Evolutionary conservation across 257 asterid genomes (phyloP), one percentile per base, ranked within the genome.

Genomic region (Ilex aquifolium): DNA sequence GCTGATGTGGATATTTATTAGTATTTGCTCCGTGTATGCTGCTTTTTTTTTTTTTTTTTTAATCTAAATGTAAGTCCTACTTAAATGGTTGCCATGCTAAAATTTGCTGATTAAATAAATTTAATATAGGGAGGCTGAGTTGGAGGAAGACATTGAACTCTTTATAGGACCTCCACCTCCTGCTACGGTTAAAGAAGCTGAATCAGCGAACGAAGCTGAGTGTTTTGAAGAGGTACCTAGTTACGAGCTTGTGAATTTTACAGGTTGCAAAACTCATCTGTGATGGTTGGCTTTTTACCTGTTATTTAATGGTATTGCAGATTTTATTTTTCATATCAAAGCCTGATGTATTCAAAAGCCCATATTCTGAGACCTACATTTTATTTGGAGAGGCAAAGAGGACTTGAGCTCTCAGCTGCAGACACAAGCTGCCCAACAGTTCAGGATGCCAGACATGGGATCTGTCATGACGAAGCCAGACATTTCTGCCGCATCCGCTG

Each of bases 141-240:
- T n/a, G 81, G 96, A 80, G 60, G 94, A 78, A 61, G 91, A 87
- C 59, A 56, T 7, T 13, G 85, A 55, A 62, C 63, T 77, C 29
- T 91, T 92, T 72, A 81, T 92, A 55, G 97, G 99, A 67, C 96
- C 96, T 53, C 95, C 99, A 58, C 97, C 99, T 71, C 96, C 99
- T 65, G 95, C 95, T 56, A 67, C 89, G 79, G 97, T 92, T 68
- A 76, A 54, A 55, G 99, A 89, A 74, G 97, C 81, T 31, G 95
- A 82, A 70, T 87, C 96, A 65, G 68, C 99, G 56, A 92, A 92
- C 77, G 96, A 92, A 80, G 99, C 99, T 1, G 99, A 89, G 74
- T 95, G 99, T 59, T 93, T 93, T 72, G 99, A 89, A 80, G 97
- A 93, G 96, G 99, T 93, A 55, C 29, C 30, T 72, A 3, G 53